These are phyloP conservation scores for Schizophyllum commune DNA, from an alignment of 1,284 basidiomycete species.

Conservation along the genomic window DNA sequence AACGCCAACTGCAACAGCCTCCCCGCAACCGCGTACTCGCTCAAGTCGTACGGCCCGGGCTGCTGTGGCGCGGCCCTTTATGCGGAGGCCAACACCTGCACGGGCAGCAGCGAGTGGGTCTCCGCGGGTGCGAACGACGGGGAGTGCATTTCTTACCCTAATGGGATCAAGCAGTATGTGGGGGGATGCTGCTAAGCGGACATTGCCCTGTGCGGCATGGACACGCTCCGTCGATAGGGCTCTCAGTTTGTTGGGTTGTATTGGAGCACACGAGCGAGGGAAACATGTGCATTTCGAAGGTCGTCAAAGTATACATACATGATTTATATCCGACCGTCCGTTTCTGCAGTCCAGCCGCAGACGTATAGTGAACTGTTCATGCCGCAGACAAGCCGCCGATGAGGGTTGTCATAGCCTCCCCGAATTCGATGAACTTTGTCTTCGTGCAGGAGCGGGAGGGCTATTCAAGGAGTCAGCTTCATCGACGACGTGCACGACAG, in stretches of 20 bases:
- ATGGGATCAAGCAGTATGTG: neutral
- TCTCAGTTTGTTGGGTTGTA: too few relatives aligned
- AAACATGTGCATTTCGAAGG: too few relatives aligned
- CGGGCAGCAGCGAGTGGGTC: neutral
- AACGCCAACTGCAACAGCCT: neutral
- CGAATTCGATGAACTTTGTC: conserved; percentile 43
- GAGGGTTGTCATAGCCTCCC: conserved; percentile 29
- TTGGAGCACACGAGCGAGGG: too few relatives aligned
- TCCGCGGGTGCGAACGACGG: neutral
- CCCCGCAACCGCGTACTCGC: neutral
- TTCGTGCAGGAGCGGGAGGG: conserved; percentile 41
- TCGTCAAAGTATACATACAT: neutral
- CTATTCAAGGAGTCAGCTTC: conserved; percentile 20
- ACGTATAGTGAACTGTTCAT: neutral
- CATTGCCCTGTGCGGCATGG: too few relatives aligned
- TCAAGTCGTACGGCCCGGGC: neutral
- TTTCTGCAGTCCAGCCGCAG: neutral
- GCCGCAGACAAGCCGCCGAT: neutral
- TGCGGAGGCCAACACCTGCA: neutral
- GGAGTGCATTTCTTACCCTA: neutral
- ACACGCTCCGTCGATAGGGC: too few relatives aligned
- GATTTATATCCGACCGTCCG: neutral
- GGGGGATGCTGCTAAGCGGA: neutral
- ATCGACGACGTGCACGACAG: neutral
- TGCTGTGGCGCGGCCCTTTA: neutral